Evolutionary conservation across 1,284 basidiomycete species (phyloP), one percentile per base, ranked within the genome.

Genomic region (Papiliotrema fonsecae): DNA sequence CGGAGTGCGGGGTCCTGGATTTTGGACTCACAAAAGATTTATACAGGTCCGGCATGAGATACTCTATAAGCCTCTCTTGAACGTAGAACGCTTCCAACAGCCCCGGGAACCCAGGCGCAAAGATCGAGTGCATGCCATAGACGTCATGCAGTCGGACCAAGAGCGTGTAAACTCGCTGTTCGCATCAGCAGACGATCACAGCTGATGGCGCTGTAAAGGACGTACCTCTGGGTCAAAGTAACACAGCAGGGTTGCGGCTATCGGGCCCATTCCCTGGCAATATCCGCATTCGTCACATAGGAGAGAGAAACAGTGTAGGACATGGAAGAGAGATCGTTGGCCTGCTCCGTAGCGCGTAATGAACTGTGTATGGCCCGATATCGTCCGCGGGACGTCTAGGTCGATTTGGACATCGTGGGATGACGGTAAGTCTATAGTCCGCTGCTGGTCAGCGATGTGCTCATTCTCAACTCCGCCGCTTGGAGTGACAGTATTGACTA

Each of bases 181-280:
- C 11, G n/a, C n/a, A n/a, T n/a, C n/a, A n/a, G n/a, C n/a, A n/a
- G n/a, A n/a, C n/a, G n/a, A n/a, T 30, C 42, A 34, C n/a, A 49
- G 4, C 34, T n/a, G 27, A n/a, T 24, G 38, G 21, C 18, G 25
- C 9, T n/a, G 18, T 36, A 35, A 3, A 21, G 0, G 19, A 65
- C 74, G 48, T 42, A 79, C 78, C 65, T 90, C 87, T 4, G 91
- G 88, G 53, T 86, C 84, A 68, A 91, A 87, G 72, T 98, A 97
- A 73, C 88, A 92, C 14, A 98, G 79, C 26, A 99, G 78, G 1
- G 92, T 96, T 0, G 93, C 90, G 0, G 93, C 92, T 46, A 98
- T 88, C 6, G 93, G 89, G 0, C 96, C 94, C 94, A 99, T 99
- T 44, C 96, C 94, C 75, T 99, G 96, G 49, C 94, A 94, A 71